Evolutionary conservation across 202 grass and related monocot species (phyloP).

Genomic region (Setaria italica): DNA sequence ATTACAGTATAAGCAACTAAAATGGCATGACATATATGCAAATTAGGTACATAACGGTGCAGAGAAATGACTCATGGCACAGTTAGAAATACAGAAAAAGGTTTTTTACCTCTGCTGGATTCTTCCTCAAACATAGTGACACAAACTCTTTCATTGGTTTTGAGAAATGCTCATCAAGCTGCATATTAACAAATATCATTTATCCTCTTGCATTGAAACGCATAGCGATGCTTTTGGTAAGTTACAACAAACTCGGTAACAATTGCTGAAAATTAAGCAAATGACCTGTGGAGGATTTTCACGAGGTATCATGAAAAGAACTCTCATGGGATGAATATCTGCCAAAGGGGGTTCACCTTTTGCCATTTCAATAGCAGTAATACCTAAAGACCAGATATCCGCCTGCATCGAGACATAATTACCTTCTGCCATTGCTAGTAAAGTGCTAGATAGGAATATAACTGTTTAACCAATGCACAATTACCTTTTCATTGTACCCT

Average conservation of each 20-base stretch:
- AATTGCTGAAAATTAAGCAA: constrained; percentile 51
- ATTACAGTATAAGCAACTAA: constrained; percentile 26
- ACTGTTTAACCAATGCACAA: constrained; percentile 30
- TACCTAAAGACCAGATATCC: constrained; percentile 99
- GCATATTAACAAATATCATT: constrained; percentile 59
- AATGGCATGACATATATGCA: constrained; percentile 26
- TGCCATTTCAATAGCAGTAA: constrained; percentile 99
- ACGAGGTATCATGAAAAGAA: constrained; percentile 99
- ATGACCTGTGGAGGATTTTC: constrained; percentile 98
- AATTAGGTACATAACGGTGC: constrained; percentile 5
- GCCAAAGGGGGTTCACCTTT: constrained; percentile 99
- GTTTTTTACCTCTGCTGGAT: constrained; percentile 79
- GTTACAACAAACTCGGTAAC: constrained; percentile 31
- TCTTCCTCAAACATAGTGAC: constrained; percentile 96
- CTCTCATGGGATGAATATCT: constrained; percentile 99
- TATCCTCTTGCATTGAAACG: constrained; percentile 38
- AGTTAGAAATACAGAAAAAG: constrained; percentile 16
- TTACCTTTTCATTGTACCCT: constrained; percentile 99
- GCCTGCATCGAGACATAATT: constrained; percentile 71
- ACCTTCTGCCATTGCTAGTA: constrained; percentile 25
- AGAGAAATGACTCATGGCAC: constrained; percentile 25
- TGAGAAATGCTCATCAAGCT: constrained; percentile 99
- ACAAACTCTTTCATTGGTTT: constrained; percentile 98
- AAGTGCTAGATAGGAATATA: constrained; percentile 21
- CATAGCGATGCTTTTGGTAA: constrained; percentile 28